Conservation (phyloP, 148 eudicot genomes). For the Beta vulgaris region DNA sequence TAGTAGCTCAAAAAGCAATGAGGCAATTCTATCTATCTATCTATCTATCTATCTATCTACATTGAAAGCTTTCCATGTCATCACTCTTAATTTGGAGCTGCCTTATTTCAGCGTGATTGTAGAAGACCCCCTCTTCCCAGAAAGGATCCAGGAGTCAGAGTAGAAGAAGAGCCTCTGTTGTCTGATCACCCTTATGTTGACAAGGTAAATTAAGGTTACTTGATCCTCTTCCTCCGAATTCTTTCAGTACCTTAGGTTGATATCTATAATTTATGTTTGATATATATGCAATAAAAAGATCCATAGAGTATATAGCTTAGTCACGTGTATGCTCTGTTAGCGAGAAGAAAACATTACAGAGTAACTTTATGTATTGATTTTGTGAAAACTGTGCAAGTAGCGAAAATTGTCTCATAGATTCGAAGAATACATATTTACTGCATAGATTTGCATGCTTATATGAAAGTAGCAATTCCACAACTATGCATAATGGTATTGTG, state of each 20-base stretch:
- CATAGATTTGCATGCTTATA: not conserved
- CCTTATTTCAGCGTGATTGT: constrained; percentile 73
- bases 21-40: not conserved
- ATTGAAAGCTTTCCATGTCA: not conserved
- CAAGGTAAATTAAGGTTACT: constrained; percentile 49
- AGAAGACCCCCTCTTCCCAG: constrained; percentile 85
- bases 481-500: too few relatives aligned
- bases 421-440: not conserved
- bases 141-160: constrained; percentile 76
- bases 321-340: too few relatives aligned
- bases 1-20: not conserved
- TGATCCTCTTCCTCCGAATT: not conserved
- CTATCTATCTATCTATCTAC: not conserved
- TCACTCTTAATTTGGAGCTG: not conserved
- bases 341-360: too few relatives aligned
- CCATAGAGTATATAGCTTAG: not conserved
- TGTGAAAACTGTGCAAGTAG: not conserved
- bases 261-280: not conserved
- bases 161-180: constrained; percentile 80
- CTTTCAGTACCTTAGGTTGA: not conserved
- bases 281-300: not conserved
- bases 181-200: constrained; percentile 95
- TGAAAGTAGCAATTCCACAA: not conserved
- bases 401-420: not conserved
- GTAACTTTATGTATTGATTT: not conserved